Evolutionary conservation across 2,329 filamentous ascomycete genomes (phyloP), one percentile per base, ranked within the genome.

Genomic region (Curvularia spicifera): DNA sequence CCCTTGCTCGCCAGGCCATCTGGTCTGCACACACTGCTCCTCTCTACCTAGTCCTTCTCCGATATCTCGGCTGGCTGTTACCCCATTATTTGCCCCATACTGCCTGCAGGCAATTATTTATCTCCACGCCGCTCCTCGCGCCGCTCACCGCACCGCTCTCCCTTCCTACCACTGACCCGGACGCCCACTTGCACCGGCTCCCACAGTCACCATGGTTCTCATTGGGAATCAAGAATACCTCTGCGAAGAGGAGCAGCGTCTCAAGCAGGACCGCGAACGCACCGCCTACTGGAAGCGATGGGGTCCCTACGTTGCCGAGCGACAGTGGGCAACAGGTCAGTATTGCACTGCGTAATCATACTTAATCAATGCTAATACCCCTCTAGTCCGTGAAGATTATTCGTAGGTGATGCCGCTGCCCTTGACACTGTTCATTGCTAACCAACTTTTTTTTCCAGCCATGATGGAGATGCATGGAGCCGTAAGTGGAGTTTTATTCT

Each of bases 271-370:
- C 78, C 87, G 88, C 59, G 87, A 94, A 65, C 89, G 89, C 64
- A 85, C 80, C 65, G 94, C 91, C 78, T 98, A 98, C 82, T 98
- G 94, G 94, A 98, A 98, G 86, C 92, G 90, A 87, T 97, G 93
- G 93, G 94, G 94, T 54, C 89, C 93, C 24, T 98, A 97, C 74
- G 89, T 96, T 69, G 88, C 93, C 54, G 94, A 98, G 82, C 85
- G 93, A 74, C 93, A 97, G 82, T 97, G 94, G 94, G 93, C 93
- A 57, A 97, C 93, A 67, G 93, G 91, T 90, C 80, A 75, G 85
- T 68, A 9, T 54, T 39, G 24, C 20, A 28, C 26, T 35, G 31
- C 18, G 20, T 56, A 22, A 20, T 42, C 40, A 0, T 46, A 12
- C 39, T 48, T 22, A 46, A 31, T 18, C 22, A 26, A 51, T 55